A percentile compares a stretch with the other conserved stretches of the same genome.
These are phyloP conservation scores for Trametes maxima DNA, from an alignment of 768 basidiomycete genomes.

Conservation along the genomic window DNA sequence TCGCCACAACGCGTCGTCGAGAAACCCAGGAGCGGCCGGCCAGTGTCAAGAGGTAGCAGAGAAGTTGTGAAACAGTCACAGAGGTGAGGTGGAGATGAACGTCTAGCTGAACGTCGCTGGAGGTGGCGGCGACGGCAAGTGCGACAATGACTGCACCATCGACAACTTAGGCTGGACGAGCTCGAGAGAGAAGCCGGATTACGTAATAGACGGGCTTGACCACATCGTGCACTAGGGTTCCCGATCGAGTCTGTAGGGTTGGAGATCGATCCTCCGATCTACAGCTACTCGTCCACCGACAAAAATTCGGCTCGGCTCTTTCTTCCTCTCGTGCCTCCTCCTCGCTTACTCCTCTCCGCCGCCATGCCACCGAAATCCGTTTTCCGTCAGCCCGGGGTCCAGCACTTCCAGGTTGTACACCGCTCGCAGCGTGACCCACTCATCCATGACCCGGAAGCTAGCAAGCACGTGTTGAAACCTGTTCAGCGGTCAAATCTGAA, in stretches of 20 bases:
- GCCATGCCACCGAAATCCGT: conserved; percentile 80
- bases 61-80: conserved; percentile 6
- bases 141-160: conserved; percentile 18
- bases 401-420: conserved; percentile 97
- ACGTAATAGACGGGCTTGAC: conserved; percentile 16
- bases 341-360: neutral
- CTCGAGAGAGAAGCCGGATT: conserved; percentile 21
- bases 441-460: conserved; percentile 90
- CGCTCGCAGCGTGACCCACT: conserved; percentile 95
- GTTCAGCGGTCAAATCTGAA: conserved; percentile 67
- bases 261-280: conserved; percentile 22
- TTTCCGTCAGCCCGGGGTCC: conserved; percentile 86
- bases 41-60: conserved; percentile 11
- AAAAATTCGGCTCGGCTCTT: conserved; percentile 3
- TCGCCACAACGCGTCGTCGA: conserved; percentile 14
- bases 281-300: conserved; percentile 15
- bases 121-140: conserved; percentile 12
- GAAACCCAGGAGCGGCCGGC: neutral
- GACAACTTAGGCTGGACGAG: conserved; percentile 18
- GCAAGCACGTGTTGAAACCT: conserved; percentile 85
- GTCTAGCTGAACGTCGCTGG: conserved; percentile 2
- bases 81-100: neutral
- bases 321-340: neutral
- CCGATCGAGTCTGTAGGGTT: conserved; percentile 18
- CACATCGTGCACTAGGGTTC: conserved; percentile 17